Base-by-base conservation (phyloP, 169 alveolate species). In the Plasmodium falciparum region DNA sequence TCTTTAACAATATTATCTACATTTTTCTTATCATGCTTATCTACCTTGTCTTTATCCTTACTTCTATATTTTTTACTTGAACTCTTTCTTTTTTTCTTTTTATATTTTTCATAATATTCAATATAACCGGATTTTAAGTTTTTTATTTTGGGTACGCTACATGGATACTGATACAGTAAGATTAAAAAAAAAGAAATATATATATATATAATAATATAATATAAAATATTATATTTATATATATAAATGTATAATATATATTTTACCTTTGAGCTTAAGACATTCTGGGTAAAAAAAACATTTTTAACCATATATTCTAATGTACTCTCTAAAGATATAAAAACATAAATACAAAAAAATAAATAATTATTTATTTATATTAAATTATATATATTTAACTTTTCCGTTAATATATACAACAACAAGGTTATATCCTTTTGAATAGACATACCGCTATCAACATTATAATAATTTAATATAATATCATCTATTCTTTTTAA, bases 401-500 rank as follows among this genome's bases (percentile, higher is more conserved):
- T 73, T 58, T 15, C 33, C 26, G 33, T 54, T 2, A 39, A 20
- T 47, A 54, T 39, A 39, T 39, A 39, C 13, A 62, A 62, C 45
- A 33, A 33, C 9, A 39, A 39, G 9, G 9, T 39, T 39, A 39
- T 39, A 39, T 39, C 6, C 47, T 39, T 39, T 39, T 39, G 5
- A 39, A 39, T 39, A 5, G 1, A 39, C 47, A 17, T 65, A 85
- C 92, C 92, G 59, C 76, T 85, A 63, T 92, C 95, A 59, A 90
- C 92, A 65, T 88, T 78, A 74, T 86, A 93, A 63, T 91, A 90
- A 43, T 78, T 88, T 62, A 94, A 66, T 26, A 94, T 72, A 9
- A 93, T 91, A 52, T 90, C 88, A 65, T 94, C 96, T 39, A 90
- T 93, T 33, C 88, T 61, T 80, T 54, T 66, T 15, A 95, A 88